These are phyloP conservation scores for Diplodia mutila DNA, from an alignment of 2,329 filamentous ascomycete genomes.

Conservation along the genomic window DNA sequence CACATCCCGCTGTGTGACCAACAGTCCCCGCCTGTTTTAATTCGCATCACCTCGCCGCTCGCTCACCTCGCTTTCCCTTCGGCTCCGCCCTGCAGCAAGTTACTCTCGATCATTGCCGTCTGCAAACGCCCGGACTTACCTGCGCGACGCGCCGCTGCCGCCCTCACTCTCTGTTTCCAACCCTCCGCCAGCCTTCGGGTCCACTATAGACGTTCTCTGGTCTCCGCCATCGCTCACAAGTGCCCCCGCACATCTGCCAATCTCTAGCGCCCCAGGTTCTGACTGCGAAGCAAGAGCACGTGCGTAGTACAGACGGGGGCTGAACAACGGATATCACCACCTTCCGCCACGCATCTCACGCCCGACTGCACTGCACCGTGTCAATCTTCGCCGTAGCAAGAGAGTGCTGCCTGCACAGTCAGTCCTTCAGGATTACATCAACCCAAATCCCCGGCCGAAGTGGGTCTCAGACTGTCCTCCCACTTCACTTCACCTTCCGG, in stretches of 20 bases:
- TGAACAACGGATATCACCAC: slow-evolving; percentile 2
- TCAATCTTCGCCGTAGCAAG: neutral
- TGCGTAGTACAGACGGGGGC: slow-evolving; percentile 2
- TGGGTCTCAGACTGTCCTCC: neutral
- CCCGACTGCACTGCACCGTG: neutral
- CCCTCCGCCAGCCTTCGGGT: neutral
- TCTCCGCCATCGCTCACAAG: neutral
- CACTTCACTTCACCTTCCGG: neutral
- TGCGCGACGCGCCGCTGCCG: neutral
- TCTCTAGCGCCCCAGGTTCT: neutral
- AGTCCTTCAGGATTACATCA: neutral
- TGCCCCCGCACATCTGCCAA: neutral
- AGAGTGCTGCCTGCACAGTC: neutral
- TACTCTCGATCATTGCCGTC: slow-evolving; percentile 4
- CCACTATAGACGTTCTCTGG: neutral
- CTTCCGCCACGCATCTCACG: neutral
- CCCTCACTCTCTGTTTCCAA: neutral
- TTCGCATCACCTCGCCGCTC: slow-evolving; percentile 19
- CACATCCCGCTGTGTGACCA: slow-evolving; percentile 18
- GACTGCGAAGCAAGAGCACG: neutral
- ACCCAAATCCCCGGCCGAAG: neutral
- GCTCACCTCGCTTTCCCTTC: slow-evolving; percentile 12
- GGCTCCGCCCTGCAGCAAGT: slow-evolving; percentile 12
- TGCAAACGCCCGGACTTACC: slow-evolving; percentile 9
- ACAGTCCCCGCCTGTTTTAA: slow-evolving; percentile 20